Evolutionary conservation across 192 early-diverging fungal species (phyloP).

Genomic region (Radiomyces spectabilis): DNA sequence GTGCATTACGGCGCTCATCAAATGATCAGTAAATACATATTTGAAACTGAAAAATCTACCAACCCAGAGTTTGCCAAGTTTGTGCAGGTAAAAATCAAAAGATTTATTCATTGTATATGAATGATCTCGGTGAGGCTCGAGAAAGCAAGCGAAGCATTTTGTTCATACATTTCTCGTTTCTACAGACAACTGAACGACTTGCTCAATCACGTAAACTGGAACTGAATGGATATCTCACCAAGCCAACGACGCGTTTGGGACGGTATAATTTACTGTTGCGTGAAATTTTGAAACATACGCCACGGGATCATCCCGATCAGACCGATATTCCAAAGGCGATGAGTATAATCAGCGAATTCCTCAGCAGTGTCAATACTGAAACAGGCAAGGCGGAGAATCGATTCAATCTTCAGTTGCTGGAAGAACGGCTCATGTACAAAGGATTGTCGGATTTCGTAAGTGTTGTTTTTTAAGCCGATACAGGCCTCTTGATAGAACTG

Average conservation of each 20-base stretch:
- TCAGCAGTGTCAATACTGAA: conserved; percentile 76
- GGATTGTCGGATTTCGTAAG: conserved; percentile 9
- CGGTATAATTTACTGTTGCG: conserved; percentile 79
- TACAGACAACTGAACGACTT: conserved; percentile 55
- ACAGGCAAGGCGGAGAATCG: conserved; percentile 85
- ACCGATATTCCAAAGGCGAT: conserved; percentile 66
- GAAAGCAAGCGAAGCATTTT: no score
- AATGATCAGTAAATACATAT: conserved; percentile 69
- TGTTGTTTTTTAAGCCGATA: conserved; percentile 6
- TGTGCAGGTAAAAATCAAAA: conserved; percentile 48
- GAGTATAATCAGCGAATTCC: conserved; percentile 61
- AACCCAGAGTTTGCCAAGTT: conserved; percentile 68
- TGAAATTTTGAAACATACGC: conserved; percentile 78
- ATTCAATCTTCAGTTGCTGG: conserved; percentile 70
- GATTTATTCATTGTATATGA: no score
- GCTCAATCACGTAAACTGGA: conserved; percentile 79
- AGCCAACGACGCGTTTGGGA: conserved; percentile 83
- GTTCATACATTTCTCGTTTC: no score
- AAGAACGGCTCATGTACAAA: conserved; percentile 55
- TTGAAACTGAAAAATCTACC: conserved; percentile 70
- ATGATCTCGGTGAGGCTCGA: no score
- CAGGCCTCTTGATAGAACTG: conserved; percentile 1
- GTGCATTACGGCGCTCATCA: conserved; percentile 84
- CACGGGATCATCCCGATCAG: conserved; percentile 71
- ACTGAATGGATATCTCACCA: conserved; percentile 78